phyloP scores from a whole-genome alignment of 192 early-diverging fungal species.

The Mortierella claussenii region DNA sequence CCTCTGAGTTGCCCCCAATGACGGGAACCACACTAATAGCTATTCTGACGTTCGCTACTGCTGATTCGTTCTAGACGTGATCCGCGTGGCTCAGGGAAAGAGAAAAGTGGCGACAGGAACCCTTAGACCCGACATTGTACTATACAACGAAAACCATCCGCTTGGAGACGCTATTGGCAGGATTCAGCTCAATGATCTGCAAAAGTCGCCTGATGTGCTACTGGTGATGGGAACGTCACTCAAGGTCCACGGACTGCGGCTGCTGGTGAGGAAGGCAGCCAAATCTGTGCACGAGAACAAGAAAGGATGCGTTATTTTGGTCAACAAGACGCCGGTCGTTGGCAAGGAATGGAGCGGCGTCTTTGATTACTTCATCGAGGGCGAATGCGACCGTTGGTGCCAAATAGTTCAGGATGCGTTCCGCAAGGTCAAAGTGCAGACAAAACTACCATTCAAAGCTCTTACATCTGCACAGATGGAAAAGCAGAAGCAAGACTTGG shows the following conservation, averaged over 20 bases:
- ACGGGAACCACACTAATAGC: too few species aligned
- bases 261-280: constrained; percentile 79
- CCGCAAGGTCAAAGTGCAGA: constrained; percentile 50
- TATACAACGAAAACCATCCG: constrained; percentile 94
- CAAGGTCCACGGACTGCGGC: constrained; percentile 82
- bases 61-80: constrained; percentile 52
- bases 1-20: too few species aligned
- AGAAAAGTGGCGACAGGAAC: constrained; percentile 79
- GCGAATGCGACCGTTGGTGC: constrained; percentile 75
- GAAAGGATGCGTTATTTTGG: constrained; percentile 71
- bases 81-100: constrained; percentile 76
- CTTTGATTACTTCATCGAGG: constrained; percentile 83
- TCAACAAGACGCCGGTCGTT: constrained; percentile 74
- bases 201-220: constrained; percentile 75
- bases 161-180: constrained; percentile 75
- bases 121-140: constrained; percentile 90
- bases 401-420: constrained; percentile 48
- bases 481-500: constrained; percentile 16
- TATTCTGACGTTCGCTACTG: too few species aligned
- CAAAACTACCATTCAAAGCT: constrained; percentile 41
- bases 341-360: constrained; percentile 81
- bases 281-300: constrained; percentile 63
- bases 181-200: constrained; percentile 65
- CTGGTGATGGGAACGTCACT: constrained; percentile 92
- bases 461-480: constrained; percentile 27